Percentiles rank a stretch among this genome's conserved stretches.
phyloP scores from a whole-genome alignment of 2,329 filamentous ascomycete genomes.

The Trichoderma harzianum region DNA sequence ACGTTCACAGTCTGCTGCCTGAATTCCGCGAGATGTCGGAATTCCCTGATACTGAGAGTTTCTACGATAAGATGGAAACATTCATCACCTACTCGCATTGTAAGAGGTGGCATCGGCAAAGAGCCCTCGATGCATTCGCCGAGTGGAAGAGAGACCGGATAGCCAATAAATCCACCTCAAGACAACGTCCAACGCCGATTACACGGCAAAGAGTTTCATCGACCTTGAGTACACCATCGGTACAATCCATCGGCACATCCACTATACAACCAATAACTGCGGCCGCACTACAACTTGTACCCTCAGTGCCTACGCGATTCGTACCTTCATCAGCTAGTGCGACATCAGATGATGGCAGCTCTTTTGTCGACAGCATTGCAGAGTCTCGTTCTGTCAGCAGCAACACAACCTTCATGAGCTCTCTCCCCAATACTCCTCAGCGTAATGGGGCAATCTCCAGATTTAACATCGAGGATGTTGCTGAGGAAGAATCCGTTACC shows the following conservation, averaged over 20 bases:
- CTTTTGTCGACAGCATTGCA: background rate
- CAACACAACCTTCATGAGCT: background rate
- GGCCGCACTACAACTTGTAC: background rate
- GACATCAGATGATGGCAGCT: background rate
- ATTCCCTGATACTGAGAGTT: background rate
- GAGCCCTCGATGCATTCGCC: background rate
- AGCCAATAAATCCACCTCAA: background rate
- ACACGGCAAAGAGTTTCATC: background rate
- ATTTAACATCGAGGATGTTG: background rate
- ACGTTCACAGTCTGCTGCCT: background rate
- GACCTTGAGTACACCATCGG: background rate
- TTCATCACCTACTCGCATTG: conserved; percentile 4
- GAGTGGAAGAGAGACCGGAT: conserved; percentile 1
- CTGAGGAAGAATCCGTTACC: background rate
- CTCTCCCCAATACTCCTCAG: background rate
- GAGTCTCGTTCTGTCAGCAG: background rate
- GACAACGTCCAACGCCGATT: background rate
- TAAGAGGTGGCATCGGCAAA: background rate
- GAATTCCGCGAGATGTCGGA: background rate
- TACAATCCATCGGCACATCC: background rate
- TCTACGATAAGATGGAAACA: background rate
- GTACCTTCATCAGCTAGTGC: background rate
- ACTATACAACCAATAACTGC: background rate
- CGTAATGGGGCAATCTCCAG: background rate
- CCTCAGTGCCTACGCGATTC: background rate